Evolutionary conservation across 2,329 filamentous ascomycete species (phyloP).

Genomic region (Bipolaris victoriae): DNA sequence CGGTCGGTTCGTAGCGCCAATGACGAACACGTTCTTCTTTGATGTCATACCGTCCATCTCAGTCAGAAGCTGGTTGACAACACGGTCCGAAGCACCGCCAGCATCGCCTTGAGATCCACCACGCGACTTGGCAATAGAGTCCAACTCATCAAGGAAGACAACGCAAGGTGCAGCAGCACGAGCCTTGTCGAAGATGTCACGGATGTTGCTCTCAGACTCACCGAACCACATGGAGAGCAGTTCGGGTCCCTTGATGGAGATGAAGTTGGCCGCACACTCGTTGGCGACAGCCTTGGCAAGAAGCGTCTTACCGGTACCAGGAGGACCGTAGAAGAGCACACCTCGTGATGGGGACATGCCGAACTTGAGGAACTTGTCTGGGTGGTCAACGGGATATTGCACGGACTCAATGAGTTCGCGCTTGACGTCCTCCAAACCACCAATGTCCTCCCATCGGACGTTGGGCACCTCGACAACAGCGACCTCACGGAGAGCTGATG

Average conservation of each 20-base stretch:
- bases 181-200: conserved; percentile 99
- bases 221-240: conserved; percentile 99
- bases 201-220: conserved; percentile 99
- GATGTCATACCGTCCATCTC: conserved; percentile 99
- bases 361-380: conserved; percentile 99
- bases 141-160: conserved; percentile 97
- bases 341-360: conserved; percentile 96
- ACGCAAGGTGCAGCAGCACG: conserved; percentile 97
- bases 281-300: conserved; percentile 99
- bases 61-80: conserved; percentile 98
- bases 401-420: conserved; percentile 98
- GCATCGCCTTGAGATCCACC: conserved; percentile 95
- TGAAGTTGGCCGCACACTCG: conserved; percentile 99
- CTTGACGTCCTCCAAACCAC: conserved; percentile 98
- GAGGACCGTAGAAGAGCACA: conserved; percentile 98
- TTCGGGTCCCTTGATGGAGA: conserved; percentile 98
- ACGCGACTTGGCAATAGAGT: conserved; percentile 99
- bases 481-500: conserved; percentile 96
- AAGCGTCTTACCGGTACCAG: conserved; percentile 99
- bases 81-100: conserved; percentile 97
- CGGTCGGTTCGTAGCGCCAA: conserved; percentile 96
- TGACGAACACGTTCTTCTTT: conserved; percentile 99
- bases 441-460: conserved; percentile 99
- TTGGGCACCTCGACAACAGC: conserved; percentile 99
- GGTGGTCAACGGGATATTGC: conserved; percentile 98